These are phyloP conservation scores for Marasmius sp. DNA, from an alignment of 1,284 basidiomycete species.

Conservation along the genomic window DNA sequence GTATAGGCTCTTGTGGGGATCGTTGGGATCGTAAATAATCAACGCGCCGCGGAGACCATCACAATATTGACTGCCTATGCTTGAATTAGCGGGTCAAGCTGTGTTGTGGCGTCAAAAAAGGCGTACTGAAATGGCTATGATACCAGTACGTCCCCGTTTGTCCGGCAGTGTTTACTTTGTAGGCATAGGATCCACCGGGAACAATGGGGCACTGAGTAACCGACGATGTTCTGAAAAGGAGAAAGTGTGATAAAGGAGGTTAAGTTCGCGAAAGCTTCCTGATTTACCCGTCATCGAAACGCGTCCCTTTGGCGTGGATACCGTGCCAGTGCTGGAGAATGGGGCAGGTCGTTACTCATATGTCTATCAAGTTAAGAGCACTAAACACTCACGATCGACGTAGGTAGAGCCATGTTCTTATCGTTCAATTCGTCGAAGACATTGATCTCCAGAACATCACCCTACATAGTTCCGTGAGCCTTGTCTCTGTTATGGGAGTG, in stretches of 20 bases:
- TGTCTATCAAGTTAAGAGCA: not conserved
- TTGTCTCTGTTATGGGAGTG: not conserved
- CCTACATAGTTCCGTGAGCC: not conserved
- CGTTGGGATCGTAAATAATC: conserved; percentile 31
- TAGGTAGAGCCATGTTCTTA: conserved; percentile 5
- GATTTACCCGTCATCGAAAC: conserved; percentile 5
- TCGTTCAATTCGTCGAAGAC: conserved; percentile 5
- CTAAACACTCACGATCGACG: conserved; percentile 5
- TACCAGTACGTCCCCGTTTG: conserved; percentile 29
- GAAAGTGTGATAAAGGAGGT: no score
- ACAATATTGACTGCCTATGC: conserved; percentile 38
- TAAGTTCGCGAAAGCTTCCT: no score
- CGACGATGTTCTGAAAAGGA: conserved; percentile 8
- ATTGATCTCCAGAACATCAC: conserved; percentile 10
- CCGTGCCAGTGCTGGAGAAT: conserved; percentile 13
- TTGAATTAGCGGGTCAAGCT: conserved; percentile 9
- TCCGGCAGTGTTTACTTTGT: conserved; percentile 15
- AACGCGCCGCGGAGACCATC: conserved; percentile 32
- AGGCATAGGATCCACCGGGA: conserved; percentile 15
- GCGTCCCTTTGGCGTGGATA: conserved; percentile 6
- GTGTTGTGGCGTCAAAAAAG: no score
- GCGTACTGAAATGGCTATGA: conserved; percentile 6
- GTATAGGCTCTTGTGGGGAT: conserved; percentile 30
- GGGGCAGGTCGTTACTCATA: no score
- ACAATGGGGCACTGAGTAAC: conserved; percentile 16